phyloP scores from a whole-genome alignment of 139 green algal genomes.

The Parachlorella kessleri region DNA sequence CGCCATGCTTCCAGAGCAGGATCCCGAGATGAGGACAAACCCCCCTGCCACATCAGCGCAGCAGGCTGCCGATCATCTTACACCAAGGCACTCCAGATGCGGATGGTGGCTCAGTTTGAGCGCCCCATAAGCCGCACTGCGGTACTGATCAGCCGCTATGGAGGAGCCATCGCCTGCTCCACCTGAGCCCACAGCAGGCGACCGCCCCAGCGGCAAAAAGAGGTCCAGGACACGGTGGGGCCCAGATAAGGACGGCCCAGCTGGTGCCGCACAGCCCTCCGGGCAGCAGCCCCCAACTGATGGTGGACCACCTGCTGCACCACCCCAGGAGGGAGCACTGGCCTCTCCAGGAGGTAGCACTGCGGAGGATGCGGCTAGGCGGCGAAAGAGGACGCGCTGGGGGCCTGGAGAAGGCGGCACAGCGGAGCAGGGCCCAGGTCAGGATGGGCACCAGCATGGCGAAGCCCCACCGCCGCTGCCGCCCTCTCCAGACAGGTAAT shows the following conservation, averaged over 20 bases:
- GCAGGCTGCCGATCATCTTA: too few relatives aligned
- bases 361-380: too few relatives aligned
- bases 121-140: too few relatives aligned
- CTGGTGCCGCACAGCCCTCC: background rate
- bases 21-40: too few relatives aligned
- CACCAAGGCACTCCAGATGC: too few relatives aligned
- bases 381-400: background rate
- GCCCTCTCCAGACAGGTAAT: background rate
- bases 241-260: background rate
- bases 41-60: too few relatives aligned
- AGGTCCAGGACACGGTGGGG: background rate
- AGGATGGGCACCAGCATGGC: background rate
- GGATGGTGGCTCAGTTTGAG: too few relatives aligned
- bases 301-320: background rate
- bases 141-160: too few relatives aligned
- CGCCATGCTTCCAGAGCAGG: too few relatives aligned
- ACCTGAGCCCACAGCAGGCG: too few relatives aligned
- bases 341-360: background rate
- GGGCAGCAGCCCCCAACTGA: background rate
- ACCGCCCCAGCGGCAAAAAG: background rate
- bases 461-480: background rate
- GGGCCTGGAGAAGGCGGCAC: background rate
- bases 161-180: too few relatives aligned
- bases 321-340: background rate
- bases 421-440: too few relatives aligned